Evolutionary conservation across 164 flowering plant genomes (phyloP).

Genomic region (Piper betle): DNA sequence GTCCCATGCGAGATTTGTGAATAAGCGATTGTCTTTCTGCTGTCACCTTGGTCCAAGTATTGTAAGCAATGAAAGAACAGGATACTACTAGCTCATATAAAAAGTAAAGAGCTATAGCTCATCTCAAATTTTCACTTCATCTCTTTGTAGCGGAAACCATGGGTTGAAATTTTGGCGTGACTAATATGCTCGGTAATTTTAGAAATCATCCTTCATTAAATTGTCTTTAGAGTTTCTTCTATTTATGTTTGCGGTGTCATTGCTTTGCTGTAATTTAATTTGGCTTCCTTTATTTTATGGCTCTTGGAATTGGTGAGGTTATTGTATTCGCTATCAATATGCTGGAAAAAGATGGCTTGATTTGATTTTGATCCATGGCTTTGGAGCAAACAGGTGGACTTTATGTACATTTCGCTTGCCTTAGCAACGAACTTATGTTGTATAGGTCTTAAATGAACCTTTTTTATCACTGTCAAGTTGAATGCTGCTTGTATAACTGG

Average conservation of each 20-base stretch:
- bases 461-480: neutral
- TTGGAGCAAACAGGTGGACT: conserved; percentile 95
- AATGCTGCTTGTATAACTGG: neutral
- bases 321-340: conserved; percentile 69
- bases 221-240: neutral
- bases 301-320: conserved; percentile 80
- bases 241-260: neutral
- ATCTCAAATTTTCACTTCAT: no score
- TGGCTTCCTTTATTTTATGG: conserved; percentile 24
- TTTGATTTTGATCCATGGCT: conserved; percentile 78
- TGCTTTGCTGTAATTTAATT: neutral
- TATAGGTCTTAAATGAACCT: conserved; percentile 19
- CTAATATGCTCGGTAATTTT: no score
- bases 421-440: conserved; percentile 21
- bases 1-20: no score
- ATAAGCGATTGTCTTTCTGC: no score
- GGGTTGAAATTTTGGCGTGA: neutral
- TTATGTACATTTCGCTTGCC: conserved; percentile 29
- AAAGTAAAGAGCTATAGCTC: no score
- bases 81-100: no score
- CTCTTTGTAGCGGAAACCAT: neutral
- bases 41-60: no score
- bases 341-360: conserved; percentile 72
- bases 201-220: no score
- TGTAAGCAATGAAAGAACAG: no score